Conservation (phyloP, 129 eudicot genomes). For the Artemisia annua region DNA sequence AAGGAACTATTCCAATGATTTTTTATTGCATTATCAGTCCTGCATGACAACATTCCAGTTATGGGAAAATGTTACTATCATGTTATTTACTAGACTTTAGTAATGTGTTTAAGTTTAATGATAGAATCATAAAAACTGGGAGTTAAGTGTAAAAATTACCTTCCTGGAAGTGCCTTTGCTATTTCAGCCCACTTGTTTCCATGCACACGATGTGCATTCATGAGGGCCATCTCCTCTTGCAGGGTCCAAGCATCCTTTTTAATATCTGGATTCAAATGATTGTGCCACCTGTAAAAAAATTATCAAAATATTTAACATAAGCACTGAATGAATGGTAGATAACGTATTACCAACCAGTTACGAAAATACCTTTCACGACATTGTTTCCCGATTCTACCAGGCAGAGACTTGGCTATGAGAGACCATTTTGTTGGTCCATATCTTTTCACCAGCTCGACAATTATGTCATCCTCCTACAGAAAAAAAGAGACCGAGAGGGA, state of each 20-base stretch:
- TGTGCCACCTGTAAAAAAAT: slow-evolving; percentile 85
- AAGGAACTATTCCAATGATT: slow-evolving; percentile 98
- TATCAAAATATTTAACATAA: background rate
- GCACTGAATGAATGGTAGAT: too few species aligned
- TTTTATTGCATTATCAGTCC: slow-evolving; percentile 97
- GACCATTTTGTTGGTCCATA: slow-evolving; percentile 99
- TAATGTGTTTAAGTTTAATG: background rate
- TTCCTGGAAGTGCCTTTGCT: slow-evolving; percentile 87
- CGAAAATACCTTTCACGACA: slow-evolving; percentile 90
- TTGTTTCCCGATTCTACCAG: slow-evolving; percentile 98
- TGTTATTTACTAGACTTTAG: background rate
- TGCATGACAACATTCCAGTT: slow-evolving; percentile 32
- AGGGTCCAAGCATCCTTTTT: slow-evolving; percentile 89
- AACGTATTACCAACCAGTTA: too few species aligned
- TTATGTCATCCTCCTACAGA: slow-evolving; percentile 90
- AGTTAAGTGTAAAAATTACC: slow-evolving; percentile 39
- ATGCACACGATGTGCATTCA: slow-evolving; percentile 70
- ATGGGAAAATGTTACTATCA: background rate
- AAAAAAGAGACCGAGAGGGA: slow-evolving; percentile 16
- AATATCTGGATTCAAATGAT: slow-evolving; percentile 88
- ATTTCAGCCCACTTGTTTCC: slow-evolving; percentile 99
- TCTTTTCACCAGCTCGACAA: slow-evolving; percentile 64
- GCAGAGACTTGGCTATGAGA: slow-evolving; percentile 84
- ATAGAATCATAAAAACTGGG: background rate
- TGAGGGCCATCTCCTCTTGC: slow-evolving; percentile 77